These are phyloP conservation scores for Teunomyces atbi DNA, from an alignment of 805 yeast genomes.

Conservation along the genomic window DNA sequence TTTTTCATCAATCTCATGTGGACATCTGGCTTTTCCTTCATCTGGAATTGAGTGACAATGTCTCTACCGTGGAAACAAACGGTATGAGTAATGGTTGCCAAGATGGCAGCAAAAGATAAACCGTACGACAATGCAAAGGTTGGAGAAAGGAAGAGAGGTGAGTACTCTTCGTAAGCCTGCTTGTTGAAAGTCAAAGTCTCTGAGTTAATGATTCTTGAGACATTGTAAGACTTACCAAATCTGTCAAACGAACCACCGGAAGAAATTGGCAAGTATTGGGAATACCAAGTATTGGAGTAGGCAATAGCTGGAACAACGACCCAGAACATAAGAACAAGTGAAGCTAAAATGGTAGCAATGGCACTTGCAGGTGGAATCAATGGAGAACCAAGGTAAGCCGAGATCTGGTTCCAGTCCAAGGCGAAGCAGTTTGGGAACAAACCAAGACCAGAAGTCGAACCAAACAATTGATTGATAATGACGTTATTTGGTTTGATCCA, in stretches of 20 bases:
- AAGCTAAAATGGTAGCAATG: slow-evolving; percentile 42
- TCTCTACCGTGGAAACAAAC: slow-evolving; percentile 56
- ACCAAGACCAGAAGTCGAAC: slow-evolving; percentile 60
- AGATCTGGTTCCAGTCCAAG: slow-evolving; percentile 67
- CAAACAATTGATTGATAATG: slow-evolving; percentile 64
- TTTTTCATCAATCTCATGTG: slow-evolving; percentile 56
- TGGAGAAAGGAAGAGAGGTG: slow-evolving; percentile 61
- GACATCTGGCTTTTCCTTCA: slow-evolving; percentile 36
- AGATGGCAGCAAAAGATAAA: slow-evolving; percentile 55
- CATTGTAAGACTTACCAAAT: slow-evolving; percentile 49
- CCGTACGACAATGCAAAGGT: slow-evolving; percentile 63
- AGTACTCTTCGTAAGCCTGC: slow-evolving; percentile 52
- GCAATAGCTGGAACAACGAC: slow-evolving; percentile 52
- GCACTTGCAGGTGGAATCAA: slow-evolving; percentile 59
- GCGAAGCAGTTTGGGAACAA: slow-evolving; percentile 53
- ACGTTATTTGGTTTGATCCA: slow-evolving; percentile 66
- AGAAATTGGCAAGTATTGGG: slow-evolving; percentile 58
- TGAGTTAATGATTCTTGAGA: slow-evolving; percentile 44
- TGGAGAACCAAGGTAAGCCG: slow-evolving; percentile 59
- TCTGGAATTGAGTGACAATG: slow-evolving; percentile 33
- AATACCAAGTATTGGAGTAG: slow-evolving; percentile 56
- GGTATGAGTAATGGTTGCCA: slow-evolving; percentile 60
- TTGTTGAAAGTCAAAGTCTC: slow-evolving; percentile 41
- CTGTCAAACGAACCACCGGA: slow-evolving; percentile 49
- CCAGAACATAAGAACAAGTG: slow-evolving; percentile 44